Evolutionary conservation across 805 yeast genomes (phyloP).

Genomic region (Cyberlindnera japonica): DNA sequence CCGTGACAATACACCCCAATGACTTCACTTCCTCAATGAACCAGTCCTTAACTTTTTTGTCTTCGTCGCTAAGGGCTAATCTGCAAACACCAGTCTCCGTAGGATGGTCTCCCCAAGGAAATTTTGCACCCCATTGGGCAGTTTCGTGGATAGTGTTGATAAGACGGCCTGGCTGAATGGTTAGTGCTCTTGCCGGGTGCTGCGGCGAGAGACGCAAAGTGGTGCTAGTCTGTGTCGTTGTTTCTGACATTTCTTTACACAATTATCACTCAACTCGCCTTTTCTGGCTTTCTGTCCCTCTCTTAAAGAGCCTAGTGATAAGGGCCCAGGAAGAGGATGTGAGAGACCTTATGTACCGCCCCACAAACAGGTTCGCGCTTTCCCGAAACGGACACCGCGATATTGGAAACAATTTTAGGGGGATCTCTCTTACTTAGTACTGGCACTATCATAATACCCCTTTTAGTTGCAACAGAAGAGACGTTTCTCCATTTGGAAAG

Average conservation of each 20-base stretch:
- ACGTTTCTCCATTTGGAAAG: too few relatives aligned
- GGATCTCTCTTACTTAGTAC: too few relatives aligned
- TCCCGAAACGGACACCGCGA: too few relatives aligned
- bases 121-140: slow-evolving; percentile 59
- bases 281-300: too few relatives aligned
- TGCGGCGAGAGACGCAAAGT: slow-evolving; percentile 10
- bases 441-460: too few relatives aligned
- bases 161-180: slow-evolving; percentile 40
- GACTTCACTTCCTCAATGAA: slow-evolving; percentile 46
- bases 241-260: slow-evolving; percentile 2
- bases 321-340: too few relatives aligned
- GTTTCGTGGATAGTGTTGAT: slow-evolving; percentile 60
- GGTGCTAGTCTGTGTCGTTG: slow-evolving; percentile 2
- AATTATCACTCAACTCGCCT: too few relatives aligned
- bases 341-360: too few relatives aligned
- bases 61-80: slow-evolving; percentile 58
- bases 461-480: too few relatives aligned
- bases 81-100: slow-evolving; percentile 69
- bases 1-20: slow-evolving; percentile 54
- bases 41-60: slow-evolving; percentile 65
- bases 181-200: slow-evolving; percentile 16
- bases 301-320: too few relatives aligned
- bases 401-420: too few relatives aligned
- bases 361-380: too few relatives aligned
- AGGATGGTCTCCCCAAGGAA: slow-evolving; percentile 48